Evolutionary conservation across 371 early-diverging fungal genomes (phyloP).

Genomic region (Mortierella sp.): DNA sequence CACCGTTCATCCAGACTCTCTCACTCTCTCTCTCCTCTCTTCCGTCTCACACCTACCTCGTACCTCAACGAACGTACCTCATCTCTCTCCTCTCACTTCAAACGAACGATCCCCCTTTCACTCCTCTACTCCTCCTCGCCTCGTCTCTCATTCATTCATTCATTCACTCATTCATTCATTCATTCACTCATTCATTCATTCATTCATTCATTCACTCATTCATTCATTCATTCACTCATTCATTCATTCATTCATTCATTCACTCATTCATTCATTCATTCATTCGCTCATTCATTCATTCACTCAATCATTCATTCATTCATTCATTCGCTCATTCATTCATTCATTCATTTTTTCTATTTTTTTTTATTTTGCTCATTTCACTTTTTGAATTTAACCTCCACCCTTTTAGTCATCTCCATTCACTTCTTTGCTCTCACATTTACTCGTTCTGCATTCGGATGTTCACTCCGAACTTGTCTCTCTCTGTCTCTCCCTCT

Average conservation of each 20-base stretch:
- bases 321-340: neutral
- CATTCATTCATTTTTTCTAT: neutral
- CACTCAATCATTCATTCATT: too few species aligned
- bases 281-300: too few species aligned
- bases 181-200: too few species aligned
- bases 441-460: neutral
- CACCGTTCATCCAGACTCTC: neutral
- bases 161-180: too few species aligned
- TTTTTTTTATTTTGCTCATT: neutral
- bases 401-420: slow-evolving; percentile 1
- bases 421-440: neutral
- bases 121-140: too few species aligned
- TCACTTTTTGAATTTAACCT: neutral
- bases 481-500: neutral
- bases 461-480: neutral
- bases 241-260: too few species aligned
- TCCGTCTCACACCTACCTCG: neutral
- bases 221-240: too few species aligned
- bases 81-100: neutral
- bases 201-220: too few species aligned
- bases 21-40: neutral
- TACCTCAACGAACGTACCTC: neutral
- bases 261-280: too few species aligned
- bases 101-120: too few species aligned
- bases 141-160: too few species aligned